Percentiles rank a stretch among this genome's conserved stretches.
Evolutionary conservation across 1,284 basidiomycete species (phyloP).

Genomic region (Heterobasidion annosum): DNA sequence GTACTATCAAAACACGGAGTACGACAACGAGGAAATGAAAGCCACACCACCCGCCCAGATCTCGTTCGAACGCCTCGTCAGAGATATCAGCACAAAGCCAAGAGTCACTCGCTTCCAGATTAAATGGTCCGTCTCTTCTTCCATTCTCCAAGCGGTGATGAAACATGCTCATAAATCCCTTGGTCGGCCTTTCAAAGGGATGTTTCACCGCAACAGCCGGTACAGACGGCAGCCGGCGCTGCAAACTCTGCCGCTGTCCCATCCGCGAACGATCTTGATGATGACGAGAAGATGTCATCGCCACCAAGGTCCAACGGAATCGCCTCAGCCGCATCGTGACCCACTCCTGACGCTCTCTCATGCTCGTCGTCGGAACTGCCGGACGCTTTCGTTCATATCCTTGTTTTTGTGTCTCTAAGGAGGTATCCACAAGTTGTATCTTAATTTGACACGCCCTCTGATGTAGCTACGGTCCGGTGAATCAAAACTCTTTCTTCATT

Average conservation of each 20-base stretch:
- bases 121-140: conserved; percentile 55
- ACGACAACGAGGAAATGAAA: conserved; percentile 89
- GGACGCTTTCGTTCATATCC: not conserved
- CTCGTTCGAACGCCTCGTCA: conserved; percentile 70
- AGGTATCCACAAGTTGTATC: not conserved
- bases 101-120: conserved; percentile 90
- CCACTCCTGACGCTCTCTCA: not conserved
- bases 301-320: conserved; percentile 7
- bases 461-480: not conserved
- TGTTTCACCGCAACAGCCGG: conserved; percentile 45
- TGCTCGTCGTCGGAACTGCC: too few relatives aligned
- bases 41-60: conserved; percentile 63
- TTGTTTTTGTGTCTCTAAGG: not conserved
- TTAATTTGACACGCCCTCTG: not conserved
- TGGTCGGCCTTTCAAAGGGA: conserved; percentile 43
- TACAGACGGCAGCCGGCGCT: conserved; percentile 46
- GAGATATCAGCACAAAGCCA: conserved; percentile 89
- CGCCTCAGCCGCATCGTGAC: conserved; percentile 2
- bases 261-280: conserved; percentile 59
- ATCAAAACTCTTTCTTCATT: not conserved
- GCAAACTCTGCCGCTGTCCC: conserved; percentile 74
- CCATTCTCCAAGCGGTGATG: not conserved
- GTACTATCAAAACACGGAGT: conserved; percentile 99
- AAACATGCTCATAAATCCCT: not conserved
- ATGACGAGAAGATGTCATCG: conserved; percentile 15